Evolutionary conservation across 176 grass and related monocot genomes (phyloP).

Genomic region (Aegilops tauschii): DNA sequence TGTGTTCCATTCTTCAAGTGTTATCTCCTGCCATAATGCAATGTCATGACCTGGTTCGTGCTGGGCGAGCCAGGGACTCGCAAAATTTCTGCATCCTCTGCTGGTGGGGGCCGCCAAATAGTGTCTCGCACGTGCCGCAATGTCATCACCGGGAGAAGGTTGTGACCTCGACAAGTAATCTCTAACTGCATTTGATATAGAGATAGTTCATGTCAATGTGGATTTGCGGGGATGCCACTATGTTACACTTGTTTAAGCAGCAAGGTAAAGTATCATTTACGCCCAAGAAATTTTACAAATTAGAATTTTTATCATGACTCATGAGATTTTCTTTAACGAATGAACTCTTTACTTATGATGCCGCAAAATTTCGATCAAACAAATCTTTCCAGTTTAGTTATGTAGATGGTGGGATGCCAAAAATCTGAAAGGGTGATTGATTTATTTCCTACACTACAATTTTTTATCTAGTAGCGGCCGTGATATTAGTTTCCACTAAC

Average conservation of each 20-base stretch:
- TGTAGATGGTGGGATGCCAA: neutral
- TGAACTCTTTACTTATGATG: too few species aligned
- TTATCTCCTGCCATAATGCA: conserved; percentile 59
- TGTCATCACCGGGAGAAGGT: conserved; percentile 48
- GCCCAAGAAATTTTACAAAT: neutral
- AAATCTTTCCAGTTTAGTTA: neutral
- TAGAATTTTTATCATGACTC: neutral
- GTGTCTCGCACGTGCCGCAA: conserved; percentile 49
- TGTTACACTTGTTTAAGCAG: neutral
- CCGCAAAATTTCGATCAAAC: too few species aligned
- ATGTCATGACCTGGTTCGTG: conserved; percentile 42
- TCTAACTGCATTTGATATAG: conserved; percentile 59
- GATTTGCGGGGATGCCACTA: neutral
- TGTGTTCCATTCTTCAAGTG: conserved; percentile 11
- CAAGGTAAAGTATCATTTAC: neutral
- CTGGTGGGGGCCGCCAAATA: conserved; percentile 39
- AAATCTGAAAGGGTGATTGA: neutral
- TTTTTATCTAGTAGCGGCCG: neutral
- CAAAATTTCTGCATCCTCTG: conserved; percentile 34
- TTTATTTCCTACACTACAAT: neutral
- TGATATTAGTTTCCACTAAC: neutral
- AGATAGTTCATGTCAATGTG: conserved; percentile 18
- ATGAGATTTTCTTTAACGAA: too few species aligned
- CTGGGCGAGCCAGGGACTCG: conserved; percentile 41
- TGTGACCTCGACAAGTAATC: conserved; percentile 62